Base-by-base conservation (phyloP, 2,329 filamentous ascomycete genomes). In the Ceratocystis colombiana region DNA sequence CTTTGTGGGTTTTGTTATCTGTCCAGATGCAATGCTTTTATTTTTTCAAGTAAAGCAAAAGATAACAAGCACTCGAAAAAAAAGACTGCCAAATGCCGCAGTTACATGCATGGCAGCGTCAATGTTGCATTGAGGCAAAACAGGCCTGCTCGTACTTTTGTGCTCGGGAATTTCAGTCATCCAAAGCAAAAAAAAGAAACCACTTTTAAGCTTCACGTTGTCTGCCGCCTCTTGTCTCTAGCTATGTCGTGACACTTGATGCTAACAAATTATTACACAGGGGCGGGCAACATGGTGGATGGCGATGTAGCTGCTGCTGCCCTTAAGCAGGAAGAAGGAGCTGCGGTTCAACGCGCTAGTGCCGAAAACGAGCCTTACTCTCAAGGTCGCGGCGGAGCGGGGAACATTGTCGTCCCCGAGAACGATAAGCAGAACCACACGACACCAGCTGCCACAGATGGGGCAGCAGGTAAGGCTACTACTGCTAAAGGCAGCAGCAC, bases 211-310 rank as follows among this genome's bases (percentile, higher is more conserved):
- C 25, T 17, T 3, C 28, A 59, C 7, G 25, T 3, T 12, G 17
- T 7, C 15, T 25, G 15, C 55, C 4, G 33, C 17, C 28, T 12
- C 28, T 37, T 37, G 25, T 59, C 55, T 59, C 33, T 59, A 12
- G 17, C n/a, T n/a, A 37, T 59, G 28, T n/a, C 6, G 15, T 64
- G 22, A 53, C 25, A 15, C 45, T 55, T 30, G 20, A 17, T n/a
- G n/a, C 64, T 62, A 45, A 63, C 44, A 63, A 48, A 17, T 48
- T n/a, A 20, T 17, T 10, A 17, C 22, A 17, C 70, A 85, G 82
- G 82, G 61, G 79, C 79, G 22, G 83, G 81, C 67, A 85, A 85
- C 74, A 84, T 85, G 70, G 78, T 76, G 71, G 82, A 84, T 70
- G 71, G 76, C 20, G 77, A 77, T 71, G 73, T 71, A 46, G 72